Evolutionary conservation across 495 filamentous ascomycete genomes (phyloP).

Genomic region (Lindgomyces ingoldianus): DNA sequence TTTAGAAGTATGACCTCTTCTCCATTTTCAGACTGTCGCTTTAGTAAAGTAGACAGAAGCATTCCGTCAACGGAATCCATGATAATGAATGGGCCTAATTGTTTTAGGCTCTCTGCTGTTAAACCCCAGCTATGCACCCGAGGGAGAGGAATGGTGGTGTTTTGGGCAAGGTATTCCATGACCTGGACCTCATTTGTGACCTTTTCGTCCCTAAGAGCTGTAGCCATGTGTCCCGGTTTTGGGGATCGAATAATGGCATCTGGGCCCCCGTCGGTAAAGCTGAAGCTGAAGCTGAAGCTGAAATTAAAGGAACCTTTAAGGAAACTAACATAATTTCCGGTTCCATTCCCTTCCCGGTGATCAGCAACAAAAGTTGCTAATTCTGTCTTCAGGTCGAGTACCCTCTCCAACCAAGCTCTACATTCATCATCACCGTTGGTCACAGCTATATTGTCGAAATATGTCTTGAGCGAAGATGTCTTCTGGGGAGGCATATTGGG

Average conservation of each 20-base stretch:
- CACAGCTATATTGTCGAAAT: constrained; percentile 35
- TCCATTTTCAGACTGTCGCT: not conserved
- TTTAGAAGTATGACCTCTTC: constrained; percentile 2
- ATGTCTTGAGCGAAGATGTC: no score
- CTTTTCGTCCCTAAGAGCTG: constrained; percentile 35
- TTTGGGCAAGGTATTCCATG: constrained; percentile 14
- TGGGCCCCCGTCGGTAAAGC: constrained; percentile 39
- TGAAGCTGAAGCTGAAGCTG: constrained; percentile 43
- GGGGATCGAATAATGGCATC: constrained; percentile 46
- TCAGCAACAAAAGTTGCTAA: constrained; percentile 42
- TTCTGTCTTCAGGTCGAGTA: constrained; percentile 34
- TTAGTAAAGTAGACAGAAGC: constrained; percentile 4
- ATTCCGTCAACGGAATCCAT: constrained; percentile 7
- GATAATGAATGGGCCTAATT: constrained; percentile 12
- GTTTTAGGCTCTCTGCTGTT: constrained; percentile 4
- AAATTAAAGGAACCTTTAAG: constrained; percentile 47
- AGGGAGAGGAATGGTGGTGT: constrained; percentile 20
- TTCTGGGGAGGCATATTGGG: no score
- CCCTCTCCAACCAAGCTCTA: constrained; percentile 28
- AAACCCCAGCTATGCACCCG: constrained; percentile 9
- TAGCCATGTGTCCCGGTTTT: constrained; percentile 39
- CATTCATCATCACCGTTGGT: constrained; percentile 36
- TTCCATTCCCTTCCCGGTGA: constrained; percentile 38
- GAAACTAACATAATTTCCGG: constrained; percentile 39
- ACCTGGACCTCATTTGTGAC: constrained; percentile 15